Percentiles rank a stretch among this genome's conserved stretches.
These are phyloP conservation scores for Drechslera avenae DNA, from an alignment of 2,329 filamentous ascomycete genomes.

Conservation along the genomic window DNA sequence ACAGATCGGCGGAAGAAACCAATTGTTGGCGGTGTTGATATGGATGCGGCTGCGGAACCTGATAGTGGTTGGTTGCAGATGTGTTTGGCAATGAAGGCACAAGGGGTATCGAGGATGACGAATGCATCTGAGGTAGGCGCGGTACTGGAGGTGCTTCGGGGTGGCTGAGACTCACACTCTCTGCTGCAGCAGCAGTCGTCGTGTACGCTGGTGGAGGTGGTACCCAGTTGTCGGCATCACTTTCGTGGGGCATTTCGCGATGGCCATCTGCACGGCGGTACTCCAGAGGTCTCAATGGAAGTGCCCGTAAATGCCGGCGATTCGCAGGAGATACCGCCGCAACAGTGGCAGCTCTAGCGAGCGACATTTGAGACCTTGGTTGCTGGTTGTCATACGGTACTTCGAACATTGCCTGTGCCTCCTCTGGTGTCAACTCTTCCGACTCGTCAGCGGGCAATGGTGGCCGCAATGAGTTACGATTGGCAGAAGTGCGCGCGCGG, in stretches of 20 bases:
- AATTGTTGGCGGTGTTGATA: conserved; percentile 31
- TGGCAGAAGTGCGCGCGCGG: conserved; percentile 38
- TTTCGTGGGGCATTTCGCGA: conserved; percentile 79
- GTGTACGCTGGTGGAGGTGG: conserved; percentile 83
- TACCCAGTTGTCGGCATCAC: conserved; percentile 87
- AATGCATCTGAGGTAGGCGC: conserved; percentile 4
- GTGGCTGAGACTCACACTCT: conserved; percentile 47
- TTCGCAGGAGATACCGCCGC: conserved; percentile 72
- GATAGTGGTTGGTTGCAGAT: conserved; percentile 29
- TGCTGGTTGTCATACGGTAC: conserved; percentile 49
- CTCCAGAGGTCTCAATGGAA: conserved; percentile 60
- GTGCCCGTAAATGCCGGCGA: conserved; percentile 66
- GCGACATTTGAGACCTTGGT: conserved; percentile 47
- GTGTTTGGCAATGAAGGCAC: conserved; percentile 35
- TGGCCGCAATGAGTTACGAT: conserved; percentile 24
- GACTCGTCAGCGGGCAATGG: conserved; percentile 34
- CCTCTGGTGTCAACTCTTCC: conserved; percentile 40
- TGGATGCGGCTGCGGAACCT: conserved; percentile 35
- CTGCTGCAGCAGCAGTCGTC: conserved; percentile 57
- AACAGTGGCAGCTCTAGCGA: conserved; percentile 52
- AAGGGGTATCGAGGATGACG: conserved; percentile 24
- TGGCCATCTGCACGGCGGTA: conserved; percentile 73
- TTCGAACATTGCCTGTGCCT: conserved; percentile 47
- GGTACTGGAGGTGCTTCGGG: conserved; percentile 38
- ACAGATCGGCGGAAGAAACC: conserved; percentile 40